Percentiles rank a stretch among this genome's conserved stretches.
Conservation (phyloP, 257 asterid species). For the Agastache rugosa region DNA sequence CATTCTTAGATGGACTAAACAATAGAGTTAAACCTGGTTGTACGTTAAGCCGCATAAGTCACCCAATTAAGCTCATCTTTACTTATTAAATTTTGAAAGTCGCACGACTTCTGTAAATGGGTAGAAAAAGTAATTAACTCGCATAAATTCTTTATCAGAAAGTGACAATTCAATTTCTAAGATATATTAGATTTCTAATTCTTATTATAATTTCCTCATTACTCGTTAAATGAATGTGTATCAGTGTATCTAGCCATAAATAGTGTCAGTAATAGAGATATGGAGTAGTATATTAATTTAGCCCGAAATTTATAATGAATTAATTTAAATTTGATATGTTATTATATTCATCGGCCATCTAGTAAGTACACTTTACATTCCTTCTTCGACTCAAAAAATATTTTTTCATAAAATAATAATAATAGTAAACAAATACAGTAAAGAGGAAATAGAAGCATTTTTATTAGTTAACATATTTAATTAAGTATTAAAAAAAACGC, state of each 20-base stretch:
- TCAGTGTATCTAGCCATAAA: too few species aligned
- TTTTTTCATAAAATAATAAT: not conserved
- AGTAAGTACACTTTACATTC: not conserved
- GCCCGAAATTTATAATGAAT: too few species aligned
- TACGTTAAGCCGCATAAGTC: not conserved
- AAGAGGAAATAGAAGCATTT: not conserved
- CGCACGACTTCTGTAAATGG: too few species aligned
- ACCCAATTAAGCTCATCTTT: not conserved
- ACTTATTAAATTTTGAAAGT: not conserved
- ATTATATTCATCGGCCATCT: too few species aligned
- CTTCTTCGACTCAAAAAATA: not conserved
- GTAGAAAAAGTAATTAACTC: not conserved
- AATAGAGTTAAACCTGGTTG: not conserved
- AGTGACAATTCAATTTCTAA: too few species aligned
- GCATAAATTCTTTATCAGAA: too few species aligned
- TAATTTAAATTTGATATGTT: too few species aligned
- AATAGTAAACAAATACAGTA: not conserved
- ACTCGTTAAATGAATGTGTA: too few species aligned
- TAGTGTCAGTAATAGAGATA: too few species aligned
- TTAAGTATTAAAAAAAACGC: not conserved
- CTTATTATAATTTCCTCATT: too few species aligned
- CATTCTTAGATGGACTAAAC: not conserved
- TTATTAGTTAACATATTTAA: not conserved
- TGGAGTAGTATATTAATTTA: too few species aligned
- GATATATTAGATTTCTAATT: too few species aligned